Evolutionary conservation across 306 rosid species (phyloP), one percentile per base, ranked within the genome.

Genomic region (Benincasa hispida): DNA sequence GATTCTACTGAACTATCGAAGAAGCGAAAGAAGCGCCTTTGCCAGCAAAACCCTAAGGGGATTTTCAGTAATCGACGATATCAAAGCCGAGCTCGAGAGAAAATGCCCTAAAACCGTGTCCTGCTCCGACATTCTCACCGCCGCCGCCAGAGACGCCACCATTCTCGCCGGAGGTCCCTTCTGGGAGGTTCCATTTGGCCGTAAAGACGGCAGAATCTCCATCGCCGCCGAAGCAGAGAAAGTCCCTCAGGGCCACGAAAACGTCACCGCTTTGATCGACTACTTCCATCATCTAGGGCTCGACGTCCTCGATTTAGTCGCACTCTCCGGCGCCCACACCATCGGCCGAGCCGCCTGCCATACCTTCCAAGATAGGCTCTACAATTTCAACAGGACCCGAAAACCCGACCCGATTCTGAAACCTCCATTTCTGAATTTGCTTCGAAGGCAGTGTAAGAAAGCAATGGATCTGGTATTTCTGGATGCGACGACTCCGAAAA

Each of bases 191-290:
- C 96, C 91, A 27, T 85, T 88, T 4, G 97, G 97, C 21, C 84
- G 98, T 0, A 85, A 67, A 82, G 98, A 93, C 10, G 98, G 98
- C 0, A 83, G 59, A 32, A 41, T 88, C 37, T 90, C 97, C 19
- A 1, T 86, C 22, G 81, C 90, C 42, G 84, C 76, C 63, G 98
- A 93, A 77, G 98, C 96, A 5, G 84, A 73, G 47, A 7, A 27
- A 32, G 96, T 90, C 69, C 98, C 98, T 18, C 94, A 93, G 4
- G 96, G 98, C 65, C 90, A 82, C 62, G 97, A 93, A 82, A 93
- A 88, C 77, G 72, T 88, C 56, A 91, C 92, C 22, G 39, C 81
- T n/a, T 75, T 91, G 25, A 75, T 91, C 34, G 5, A 77, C 0
- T 82, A 84, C 37, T 91, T 93, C 60, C 18, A 77, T 10, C 35